Evolutionary conservation across 257 asterid genomes (phyloP).

Genomic region (Petrea volubilis): DNA sequence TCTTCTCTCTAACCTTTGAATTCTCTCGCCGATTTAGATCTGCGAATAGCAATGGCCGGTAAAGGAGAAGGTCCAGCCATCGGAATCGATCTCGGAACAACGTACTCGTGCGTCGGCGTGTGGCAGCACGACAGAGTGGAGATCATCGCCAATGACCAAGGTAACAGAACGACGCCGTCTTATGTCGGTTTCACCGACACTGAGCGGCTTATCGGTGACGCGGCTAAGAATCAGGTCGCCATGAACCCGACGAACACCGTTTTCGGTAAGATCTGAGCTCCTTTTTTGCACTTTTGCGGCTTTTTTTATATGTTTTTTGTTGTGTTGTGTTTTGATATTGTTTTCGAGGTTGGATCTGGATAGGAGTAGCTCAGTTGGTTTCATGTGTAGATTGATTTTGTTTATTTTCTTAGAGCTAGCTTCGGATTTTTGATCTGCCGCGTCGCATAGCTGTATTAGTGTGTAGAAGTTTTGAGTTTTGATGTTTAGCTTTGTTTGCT

Average conservation of each 20-base stretch:
- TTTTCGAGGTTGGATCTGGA: neutral
- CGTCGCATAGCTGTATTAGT: too few relatives aligned
- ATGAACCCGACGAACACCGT: conserved; percentile 87
- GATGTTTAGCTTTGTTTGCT: too few relatives aligned
- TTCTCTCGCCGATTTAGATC: conserved; percentile 22
- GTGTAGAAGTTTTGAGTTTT: too few relatives aligned
- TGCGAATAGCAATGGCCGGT: conserved; percentile 58
- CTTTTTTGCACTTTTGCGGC: neutral
- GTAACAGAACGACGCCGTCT: conserved; percentile 85
- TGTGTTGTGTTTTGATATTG: neutral
- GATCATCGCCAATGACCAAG: conserved; percentile 88
- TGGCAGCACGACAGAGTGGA: conserved; percentile 96
- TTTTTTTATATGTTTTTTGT: neutral
- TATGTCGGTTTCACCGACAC: conserved; percentile 78
- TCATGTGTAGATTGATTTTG: neutral
- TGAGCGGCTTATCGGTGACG: conserved; percentile 87
- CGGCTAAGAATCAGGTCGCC: conserved; percentile 93
- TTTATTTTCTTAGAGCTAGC: neutral
- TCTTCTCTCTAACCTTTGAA: neutral
- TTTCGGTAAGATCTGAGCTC: conserved; percentile 49
- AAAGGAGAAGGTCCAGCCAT: conserved; percentile 90
- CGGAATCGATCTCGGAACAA: conserved; percentile 87
- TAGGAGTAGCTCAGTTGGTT: neutral
- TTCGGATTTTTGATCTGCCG: too few relatives aligned
- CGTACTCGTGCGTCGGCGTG: conserved; percentile 88